Percentiles rank a stretch among this genome's conserved stretches.
These are phyloP conservation scores for Ophiocordyceps camponoti-floridani DNA, from an alignment of 2,329 filamentous ascomycete species.

Conservation along the genomic window DNA sequence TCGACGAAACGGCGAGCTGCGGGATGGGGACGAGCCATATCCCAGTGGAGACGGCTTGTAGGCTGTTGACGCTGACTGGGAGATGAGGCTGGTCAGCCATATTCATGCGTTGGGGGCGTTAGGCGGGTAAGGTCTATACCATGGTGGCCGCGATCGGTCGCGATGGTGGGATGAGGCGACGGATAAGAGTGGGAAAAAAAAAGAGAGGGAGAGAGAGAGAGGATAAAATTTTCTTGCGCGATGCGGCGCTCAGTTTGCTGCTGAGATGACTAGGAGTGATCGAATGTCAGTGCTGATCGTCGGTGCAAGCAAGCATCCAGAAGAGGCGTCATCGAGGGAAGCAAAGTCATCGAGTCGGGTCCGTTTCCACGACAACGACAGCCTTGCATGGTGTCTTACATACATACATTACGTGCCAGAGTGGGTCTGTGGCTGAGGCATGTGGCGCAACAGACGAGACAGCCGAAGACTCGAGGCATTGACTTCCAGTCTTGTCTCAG, in stretches of 20 bases:
- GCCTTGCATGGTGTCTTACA: constrained; percentile 8
- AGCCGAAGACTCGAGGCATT: neutral
- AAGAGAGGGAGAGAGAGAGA: too few species aligned
- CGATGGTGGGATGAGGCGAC: constrained; percentile 6
- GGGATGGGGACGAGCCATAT: constrained; percentile 43
- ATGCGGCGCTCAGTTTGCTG: too few species aligned
- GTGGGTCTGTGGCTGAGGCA: constrained; percentile 4
- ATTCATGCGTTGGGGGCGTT: constrained; percentile 7
- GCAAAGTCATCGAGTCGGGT: too few species aligned
- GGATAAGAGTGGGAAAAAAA: too few species aligned
- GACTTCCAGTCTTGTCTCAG: too few species aligned
- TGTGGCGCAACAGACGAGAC: constrained; percentile 2
- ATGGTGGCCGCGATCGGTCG: too few species aligned
- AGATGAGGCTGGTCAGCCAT: constrained; percentile 13
- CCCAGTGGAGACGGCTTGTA: constrained; percentile 58
- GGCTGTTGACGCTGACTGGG: constrained; percentile 34
- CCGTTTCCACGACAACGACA: constrained; percentile 7
- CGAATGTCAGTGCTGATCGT: neutral
- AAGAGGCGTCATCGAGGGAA: neutral
- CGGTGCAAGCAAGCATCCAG: neutral
- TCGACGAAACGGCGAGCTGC: constrained; percentile 46
- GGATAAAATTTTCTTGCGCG: too few species aligned
- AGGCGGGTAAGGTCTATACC: too few species aligned
- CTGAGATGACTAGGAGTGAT: too few species aligned
- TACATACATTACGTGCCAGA: neutral